phyloP scores from a whole-genome alignment of 1,284 basidiomycete species.

The Neonothopanus nambi region DNA sequence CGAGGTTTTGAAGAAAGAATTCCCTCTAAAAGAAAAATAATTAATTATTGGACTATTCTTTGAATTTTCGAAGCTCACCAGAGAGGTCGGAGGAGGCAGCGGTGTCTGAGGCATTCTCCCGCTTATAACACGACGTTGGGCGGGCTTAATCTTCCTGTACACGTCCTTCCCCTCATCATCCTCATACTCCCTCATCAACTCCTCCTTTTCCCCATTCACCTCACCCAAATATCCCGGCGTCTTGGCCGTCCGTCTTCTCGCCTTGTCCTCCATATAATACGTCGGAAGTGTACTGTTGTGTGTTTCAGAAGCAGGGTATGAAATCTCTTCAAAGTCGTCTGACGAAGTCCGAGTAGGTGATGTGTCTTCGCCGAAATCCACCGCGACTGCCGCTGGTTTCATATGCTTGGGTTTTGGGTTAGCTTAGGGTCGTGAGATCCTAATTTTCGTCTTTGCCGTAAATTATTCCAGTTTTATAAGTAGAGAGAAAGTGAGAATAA shows the following conservation, averaged over 20 bases:
- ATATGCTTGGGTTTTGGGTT: slow-evolving; percentile 30
- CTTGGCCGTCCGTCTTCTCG: slow-evolving; percentile 50
- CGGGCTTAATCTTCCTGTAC: too few species aligned
- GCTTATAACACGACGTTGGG: slow-evolving; percentile 59
- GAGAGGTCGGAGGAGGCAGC: slow-evolving; percentile 66
- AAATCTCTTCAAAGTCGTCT: slow-evolving; percentile 71
- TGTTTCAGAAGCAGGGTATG: slow-evolving; percentile 45
- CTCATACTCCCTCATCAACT: slow-evolving; percentile 33
- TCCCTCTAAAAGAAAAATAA: too few species aligned
- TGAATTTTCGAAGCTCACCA: too few species aligned
- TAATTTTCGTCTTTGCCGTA: too few species aligned
- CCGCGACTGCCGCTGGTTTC: slow-evolving; percentile 64
- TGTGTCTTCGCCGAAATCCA: slow-evolving; percentile 65
- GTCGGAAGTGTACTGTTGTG: slow-evolving; percentile 51
- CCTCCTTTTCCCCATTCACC: slow-evolving; percentile 35
- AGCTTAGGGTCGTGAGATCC: too few species aligned
- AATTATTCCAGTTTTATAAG: not conserved
- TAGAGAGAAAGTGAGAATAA: not conserved
- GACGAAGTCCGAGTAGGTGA: slow-evolving; percentile 48
- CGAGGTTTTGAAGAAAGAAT: slow-evolving; percentile 80
- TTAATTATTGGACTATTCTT: too few species aligned
- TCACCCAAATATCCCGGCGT: too few species aligned
- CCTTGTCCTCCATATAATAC: slow-evolving; percentile 77
- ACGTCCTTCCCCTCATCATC: slow-evolving; percentile 77
- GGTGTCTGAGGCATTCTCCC: slow-evolving; percentile 61